Conservation (phyloP, 129 eudicot species). For the Mikania micrantha region DNA sequence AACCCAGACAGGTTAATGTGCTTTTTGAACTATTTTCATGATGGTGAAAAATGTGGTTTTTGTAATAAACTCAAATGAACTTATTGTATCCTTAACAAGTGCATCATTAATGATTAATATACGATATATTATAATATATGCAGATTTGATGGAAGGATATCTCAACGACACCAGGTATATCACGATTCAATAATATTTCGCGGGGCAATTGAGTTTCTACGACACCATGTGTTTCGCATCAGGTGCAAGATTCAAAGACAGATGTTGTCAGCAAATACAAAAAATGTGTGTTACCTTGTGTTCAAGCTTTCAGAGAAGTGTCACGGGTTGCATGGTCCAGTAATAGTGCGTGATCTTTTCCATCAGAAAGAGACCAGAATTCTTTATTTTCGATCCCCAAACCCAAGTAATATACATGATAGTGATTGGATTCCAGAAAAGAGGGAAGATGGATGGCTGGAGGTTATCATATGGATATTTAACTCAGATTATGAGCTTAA, state of each 20-base stretch:
- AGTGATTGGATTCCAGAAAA: background rate
- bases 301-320: conserved; percentile 7
- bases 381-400: background rate
- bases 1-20: background rate
- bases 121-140: background rate
- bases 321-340: background rate
- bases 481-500: background rate
- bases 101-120: background rate
- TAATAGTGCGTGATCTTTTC: background rate
- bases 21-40: background rate
- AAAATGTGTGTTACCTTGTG: background rate
- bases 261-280: background rate
- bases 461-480: conserved; percentile 1
- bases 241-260: background rate
- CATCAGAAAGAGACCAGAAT: background rate
- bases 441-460: conserved; percentile 9
- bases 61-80: too few species aligned
- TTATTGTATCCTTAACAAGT: background rate
- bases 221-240: background rate
- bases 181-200: background rate
- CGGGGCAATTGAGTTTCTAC: background rate
- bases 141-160: background rate
- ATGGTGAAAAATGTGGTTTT: too few species aligned
- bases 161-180: background rate
- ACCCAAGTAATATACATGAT: background rate